phyloP scores from a whole-genome alignment of 192 early-diverging fungal species.

The Coemansia sp. region DNA sequence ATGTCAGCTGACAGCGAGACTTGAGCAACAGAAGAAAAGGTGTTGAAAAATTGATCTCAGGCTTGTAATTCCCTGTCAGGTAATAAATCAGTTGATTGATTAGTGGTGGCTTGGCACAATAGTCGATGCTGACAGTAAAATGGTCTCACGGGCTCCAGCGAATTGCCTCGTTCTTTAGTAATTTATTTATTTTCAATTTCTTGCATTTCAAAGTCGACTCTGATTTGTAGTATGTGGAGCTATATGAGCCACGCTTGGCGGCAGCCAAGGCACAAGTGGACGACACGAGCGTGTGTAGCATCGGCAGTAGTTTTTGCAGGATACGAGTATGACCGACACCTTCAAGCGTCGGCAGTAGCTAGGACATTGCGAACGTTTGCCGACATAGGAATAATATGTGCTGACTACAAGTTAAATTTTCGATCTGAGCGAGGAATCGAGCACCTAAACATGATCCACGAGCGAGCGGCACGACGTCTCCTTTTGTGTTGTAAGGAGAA shows the following conservation, averaged over 20 bases:
- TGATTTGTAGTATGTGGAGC: not conserved
- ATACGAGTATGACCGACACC: constrained; percentile 45
- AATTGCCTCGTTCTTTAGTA: not conserved
- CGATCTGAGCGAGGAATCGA: constrained; percentile 58
- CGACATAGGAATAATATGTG: constrained; percentile 34
- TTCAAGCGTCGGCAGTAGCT: constrained; percentile 44
- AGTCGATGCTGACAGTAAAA: not conserved
- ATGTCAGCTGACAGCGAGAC: not conserved
- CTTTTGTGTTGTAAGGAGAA: constrained; percentile 79
- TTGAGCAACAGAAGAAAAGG: not conserved
- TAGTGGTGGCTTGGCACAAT: not conserved
- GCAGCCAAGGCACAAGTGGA: not conserved
- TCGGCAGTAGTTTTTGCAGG: constrained; percentile 12
- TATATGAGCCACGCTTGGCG: not conserved
- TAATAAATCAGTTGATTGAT: not conserved
- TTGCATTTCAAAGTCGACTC: not conserved
- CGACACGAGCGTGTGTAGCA: constrained; percentile 1
- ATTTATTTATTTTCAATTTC: not conserved
- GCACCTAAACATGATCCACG: constrained; percentile 70
- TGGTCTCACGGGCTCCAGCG: not conserved
- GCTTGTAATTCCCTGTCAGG: not conserved
- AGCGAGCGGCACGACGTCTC: constrained; percentile 71
- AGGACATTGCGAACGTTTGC: constrained; percentile 49
- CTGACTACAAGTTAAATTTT: constrained; percentile 87
- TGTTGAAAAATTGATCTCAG: not conserved